Conservation (phyloP, 306 rosid species). For the Gynostemma pentaphyllum region DNA sequence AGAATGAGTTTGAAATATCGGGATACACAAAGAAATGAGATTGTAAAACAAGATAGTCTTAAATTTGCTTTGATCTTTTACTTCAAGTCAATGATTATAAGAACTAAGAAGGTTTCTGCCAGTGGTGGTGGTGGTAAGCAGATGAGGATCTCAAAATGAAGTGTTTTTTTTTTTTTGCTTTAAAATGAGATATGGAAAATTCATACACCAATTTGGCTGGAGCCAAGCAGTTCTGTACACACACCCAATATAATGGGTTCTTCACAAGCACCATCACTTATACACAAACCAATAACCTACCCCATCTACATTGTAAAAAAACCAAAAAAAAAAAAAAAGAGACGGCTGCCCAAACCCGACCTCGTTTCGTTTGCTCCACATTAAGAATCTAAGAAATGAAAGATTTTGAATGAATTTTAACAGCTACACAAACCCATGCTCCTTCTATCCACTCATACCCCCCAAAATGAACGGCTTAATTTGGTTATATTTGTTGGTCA, state of each 20-base stretch:
- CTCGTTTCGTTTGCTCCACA: too few species aligned
- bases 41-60: too few species aligned
- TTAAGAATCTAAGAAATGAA: slow-evolving; percentile 31
- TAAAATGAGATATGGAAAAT: slow-evolving; percentile 1
- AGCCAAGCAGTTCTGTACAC: slow-evolving; percentile 29
- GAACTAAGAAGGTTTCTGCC: too few species aligned
- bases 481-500: slow-evolving; percentile 24
- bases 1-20: too few species aligned
- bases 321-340: too few species aligned
- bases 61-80: too few species aligned
- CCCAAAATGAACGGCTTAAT: slow-evolving; percentile 14
- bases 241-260: slow-evolving; percentile 28
- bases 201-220: slow-evolving; percentile 11
- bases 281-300: slow-evolving; percentile 43
- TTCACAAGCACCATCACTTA: slow-evolving; percentile 33
- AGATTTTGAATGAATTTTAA: slow-evolving; percentile 18
- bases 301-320: too few species aligned
- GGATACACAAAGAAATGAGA: too few species aligned
- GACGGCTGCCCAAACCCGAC: too few species aligned
- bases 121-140: background rate
- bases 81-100: too few species aligned
- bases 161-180: background rate
- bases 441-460: slow-evolving; percentile 20
- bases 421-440: slow-evolving; percentile 15
- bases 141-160: background rate